These are phyloP conservation scores for Chaetothyriales sp. DNA, from an alignment of 2,329 filamentous ascomycete species.

Conservation along the genomic window DNA sequence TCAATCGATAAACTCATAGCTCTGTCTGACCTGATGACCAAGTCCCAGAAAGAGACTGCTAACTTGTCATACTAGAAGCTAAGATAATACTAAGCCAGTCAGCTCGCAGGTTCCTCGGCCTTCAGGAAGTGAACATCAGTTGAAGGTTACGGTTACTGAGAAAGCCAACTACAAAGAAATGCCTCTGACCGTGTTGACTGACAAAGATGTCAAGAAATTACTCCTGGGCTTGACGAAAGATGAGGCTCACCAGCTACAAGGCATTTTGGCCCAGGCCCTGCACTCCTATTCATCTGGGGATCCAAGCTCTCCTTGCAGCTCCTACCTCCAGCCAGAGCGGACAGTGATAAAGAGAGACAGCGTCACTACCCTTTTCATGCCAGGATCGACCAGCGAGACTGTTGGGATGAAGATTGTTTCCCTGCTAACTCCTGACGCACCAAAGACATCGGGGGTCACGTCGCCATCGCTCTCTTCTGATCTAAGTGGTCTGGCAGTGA, in stretches of 20 bases:
- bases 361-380: conserved; percentile 51
- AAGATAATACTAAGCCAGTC: no score
- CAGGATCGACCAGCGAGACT: conserved; percentile 43
- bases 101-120: no score
- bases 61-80: no score
- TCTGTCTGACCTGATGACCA: no score
- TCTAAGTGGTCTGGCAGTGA: conserved; percentile 23
- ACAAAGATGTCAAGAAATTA: conserved; percentile 39
- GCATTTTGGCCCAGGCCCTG: conserved; percentile 43
- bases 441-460: conserved; percentile 11
- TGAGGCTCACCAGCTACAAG: conserved; percentile 43
- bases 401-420: conserved; percentile 53
- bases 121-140: no score
- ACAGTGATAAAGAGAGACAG: conserved; percentile 47
- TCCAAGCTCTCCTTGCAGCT: conserved; percentile 43
- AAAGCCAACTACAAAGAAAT: no score
- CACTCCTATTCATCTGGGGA: conserved; percentile 50
- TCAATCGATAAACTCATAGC: no score
- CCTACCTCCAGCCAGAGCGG: conserved; percentile 46
- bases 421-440: conserved; percentile 24
- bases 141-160: no score
- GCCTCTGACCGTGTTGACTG: conserved; percentile 46
- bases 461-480: conserved; percentile 23
- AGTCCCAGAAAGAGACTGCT: no score
- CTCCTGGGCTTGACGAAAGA: conserved; percentile 41